Evolutionary conservation across 805 yeast species (phyloP).

Genomic region (Cyberlindnera lachancei): DNA sequence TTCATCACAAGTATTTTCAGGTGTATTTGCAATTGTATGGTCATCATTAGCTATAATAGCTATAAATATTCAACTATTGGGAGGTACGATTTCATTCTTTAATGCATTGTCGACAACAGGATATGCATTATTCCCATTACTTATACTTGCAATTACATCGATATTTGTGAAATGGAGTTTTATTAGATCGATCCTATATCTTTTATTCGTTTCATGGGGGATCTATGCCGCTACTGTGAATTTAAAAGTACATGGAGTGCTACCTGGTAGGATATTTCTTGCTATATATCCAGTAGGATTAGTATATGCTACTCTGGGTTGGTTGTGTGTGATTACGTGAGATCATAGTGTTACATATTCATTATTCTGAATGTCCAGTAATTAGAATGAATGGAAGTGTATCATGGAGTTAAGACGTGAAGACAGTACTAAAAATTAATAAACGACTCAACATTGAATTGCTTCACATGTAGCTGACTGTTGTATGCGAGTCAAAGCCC

Average conservation of each 20-base stretch:
- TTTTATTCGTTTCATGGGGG: constrained; percentile 51
- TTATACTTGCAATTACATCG: constrained; percentile 43
- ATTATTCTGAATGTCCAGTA: too few relatives aligned
- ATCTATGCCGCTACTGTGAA: constrained; percentile 56
- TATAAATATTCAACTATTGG: constrained; percentile 55
- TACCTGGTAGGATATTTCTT: constrained; percentile 50
- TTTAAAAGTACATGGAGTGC: constrained; percentile 53
- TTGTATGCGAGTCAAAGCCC: too few relatives aligned
- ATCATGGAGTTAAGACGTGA: too few relatives aligned
- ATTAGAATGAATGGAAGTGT: constrained; percentile 1
- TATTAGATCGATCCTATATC: constrained; percentile 39
- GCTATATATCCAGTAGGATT: constrained; percentile 63
- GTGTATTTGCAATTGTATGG: constrained; percentile 60
- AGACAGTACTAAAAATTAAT: too few relatives aligned
- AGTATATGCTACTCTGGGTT: constrained; percentile 53
- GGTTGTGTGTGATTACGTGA: constrained; percentile 58
- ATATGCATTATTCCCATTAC: constrained; percentile 60
- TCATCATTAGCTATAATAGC: constrained; percentile 53
- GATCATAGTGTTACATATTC: too few relatives aligned
- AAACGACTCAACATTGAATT: too few relatives aligned
- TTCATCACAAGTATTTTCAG: constrained; percentile 51
- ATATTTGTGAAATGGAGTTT: constrained; percentile 40
- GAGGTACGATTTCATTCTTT: constrained; percentile 55
- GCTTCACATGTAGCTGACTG: too few relatives aligned
- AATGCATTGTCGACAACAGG: constrained; percentile 67